These are phyloP conservation scores for Lipomyces chichibuensis DNA, from an alignment of 805 yeast genomes.

Conservation along the genomic window DNA sequence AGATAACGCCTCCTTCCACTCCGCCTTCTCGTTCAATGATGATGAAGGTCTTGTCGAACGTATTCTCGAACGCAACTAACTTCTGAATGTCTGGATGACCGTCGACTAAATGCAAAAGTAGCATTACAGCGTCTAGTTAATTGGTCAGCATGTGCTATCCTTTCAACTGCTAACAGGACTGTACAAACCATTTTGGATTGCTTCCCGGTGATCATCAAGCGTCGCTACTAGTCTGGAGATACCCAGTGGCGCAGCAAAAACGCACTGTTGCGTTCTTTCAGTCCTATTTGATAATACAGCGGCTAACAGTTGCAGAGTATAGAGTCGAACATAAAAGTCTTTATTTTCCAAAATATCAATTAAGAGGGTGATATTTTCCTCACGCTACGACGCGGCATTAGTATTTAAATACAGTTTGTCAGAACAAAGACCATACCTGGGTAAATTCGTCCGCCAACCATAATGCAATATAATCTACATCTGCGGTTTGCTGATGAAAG, in stretches of 20 bases:
- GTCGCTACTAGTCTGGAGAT: slow-evolving; percentile 70
- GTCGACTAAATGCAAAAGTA: slow-evolving; percentile 80
- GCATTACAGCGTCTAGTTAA: slow-evolving; percentile 55
- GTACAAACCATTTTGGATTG: slow-evolving; percentile 69
- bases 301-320: slow-evolving; percentile 81
- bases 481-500: slow-evolving; percentile 41
- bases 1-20: slow-evolving; percentile 82
- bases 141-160: not conserved
- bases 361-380: slow-evolving; percentile 52
- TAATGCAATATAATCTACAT: slow-evolving; percentile 80
- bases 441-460: slow-evolving; percentile 96
- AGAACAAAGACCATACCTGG: slow-evolving; percentile 47
- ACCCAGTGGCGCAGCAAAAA: slow-evolving; percentile 76
- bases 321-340: slow-evolving; percentile 78
- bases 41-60: slow-evolving; percentile 79
- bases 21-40: slow-evolving; percentile 89
- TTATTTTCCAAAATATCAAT: slow-evolving; percentile 55
- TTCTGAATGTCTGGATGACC: slow-evolving; percentile 87
- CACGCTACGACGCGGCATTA: slow-evolving; percentile 38
- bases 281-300: slow-evolving; percentile 81
- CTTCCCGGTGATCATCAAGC: slow-evolving; percentile 71
- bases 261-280: slow-evolving; percentile 67
- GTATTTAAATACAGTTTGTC: not conserved
- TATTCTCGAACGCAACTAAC: slow-evolving; percentile 90
- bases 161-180: not conserved